phyloP scores from a whole-genome alignment of 805 yeast species.

The Metahyphopichia silvanorum region DNA sequence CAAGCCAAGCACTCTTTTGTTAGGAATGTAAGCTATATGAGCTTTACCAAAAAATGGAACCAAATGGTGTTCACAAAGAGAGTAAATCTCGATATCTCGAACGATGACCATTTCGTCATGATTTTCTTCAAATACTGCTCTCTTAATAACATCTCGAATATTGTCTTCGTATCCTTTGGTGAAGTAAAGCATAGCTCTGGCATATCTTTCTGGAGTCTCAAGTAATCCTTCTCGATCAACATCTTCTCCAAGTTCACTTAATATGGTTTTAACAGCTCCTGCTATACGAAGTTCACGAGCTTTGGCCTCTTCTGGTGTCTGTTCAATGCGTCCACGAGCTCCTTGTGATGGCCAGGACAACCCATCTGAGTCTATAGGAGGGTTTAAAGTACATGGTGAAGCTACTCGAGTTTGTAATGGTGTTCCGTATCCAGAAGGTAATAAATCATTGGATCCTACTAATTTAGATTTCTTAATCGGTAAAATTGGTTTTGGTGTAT shows the following conservation, averaged over 20 bases:
- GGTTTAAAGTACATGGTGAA: conserved; percentile 75
- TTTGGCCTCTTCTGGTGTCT: conserved; percentile 58
- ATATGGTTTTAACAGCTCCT: conserved; percentile 72
- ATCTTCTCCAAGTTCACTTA: conserved; percentile 90
- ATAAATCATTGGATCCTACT: conserved; percentile 6
- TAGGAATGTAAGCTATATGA: conserved; percentile 97
- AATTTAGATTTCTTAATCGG: conserved; percentile 21
- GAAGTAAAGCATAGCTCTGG: conserved; percentile 92
- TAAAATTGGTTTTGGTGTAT: conserved; percentile 14
- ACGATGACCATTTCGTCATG: conserved; percentile 99
- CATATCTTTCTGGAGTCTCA: conserved; percentile 95
- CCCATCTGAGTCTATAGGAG: conserved; percentile 88
- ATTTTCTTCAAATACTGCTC: conserved; percentile 96
- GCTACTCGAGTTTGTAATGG: conserved; percentile 77
- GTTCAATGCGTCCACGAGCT: conserved; percentile 72
- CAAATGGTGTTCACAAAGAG: conserved; percentile 95
- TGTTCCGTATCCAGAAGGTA: conserved; percentile 29
- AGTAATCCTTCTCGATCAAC: conserved; percentile 80
- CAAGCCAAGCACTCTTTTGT: conserved; percentile 86
- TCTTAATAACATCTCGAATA: conserved; percentile 84
- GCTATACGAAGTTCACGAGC: conserved; percentile 77
- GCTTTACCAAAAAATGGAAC: conserved; percentile 98
- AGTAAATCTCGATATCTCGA: conserved; percentile 86
- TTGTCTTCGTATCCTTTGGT: conserved; percentile 97
- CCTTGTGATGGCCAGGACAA: conserved; percentile 93